A percentile compares a stretch with the other conserved stretches of the same genome.
phyloP scores from a whole-genome alignment of 2,329 filamentous ascomycete species.

The Pestalotiopsis sp. region DNA sequence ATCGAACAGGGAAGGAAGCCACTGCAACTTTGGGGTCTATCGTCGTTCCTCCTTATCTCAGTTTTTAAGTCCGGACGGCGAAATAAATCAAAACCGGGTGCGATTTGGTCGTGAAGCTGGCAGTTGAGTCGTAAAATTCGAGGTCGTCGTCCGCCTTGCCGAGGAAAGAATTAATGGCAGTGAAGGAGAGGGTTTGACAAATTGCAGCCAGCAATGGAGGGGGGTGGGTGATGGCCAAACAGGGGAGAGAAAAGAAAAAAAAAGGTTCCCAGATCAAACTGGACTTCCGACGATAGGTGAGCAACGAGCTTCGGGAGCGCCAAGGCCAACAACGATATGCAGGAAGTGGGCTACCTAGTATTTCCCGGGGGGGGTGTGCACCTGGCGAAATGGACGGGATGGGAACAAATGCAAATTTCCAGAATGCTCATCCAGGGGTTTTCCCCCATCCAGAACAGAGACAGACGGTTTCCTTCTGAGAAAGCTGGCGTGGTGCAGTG shows the following conservation, averaged over 20 bases:
- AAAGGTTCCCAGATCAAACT: not conserved
- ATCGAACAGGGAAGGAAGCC: not conserved
- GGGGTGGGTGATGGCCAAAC: not conserved
- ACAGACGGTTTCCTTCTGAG: not conserved
- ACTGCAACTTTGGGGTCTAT: not conserved
- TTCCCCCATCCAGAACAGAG: not conserved
- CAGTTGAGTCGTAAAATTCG: not conserved
- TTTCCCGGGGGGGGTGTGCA: not conserved
- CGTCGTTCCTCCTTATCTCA: not conserved
- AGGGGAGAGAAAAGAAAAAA: not conserved
- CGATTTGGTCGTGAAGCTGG: not conserved
- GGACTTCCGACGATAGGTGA: not conserved
- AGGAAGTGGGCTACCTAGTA: not conserved
- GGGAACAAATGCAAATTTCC: constrained; percentile 10
- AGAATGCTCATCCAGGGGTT: constrained; percentile 2
- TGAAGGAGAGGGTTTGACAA: not conserved
- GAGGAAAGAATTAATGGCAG: not conserved
- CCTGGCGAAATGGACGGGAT: not conserved
- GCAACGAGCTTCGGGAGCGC: not conserved
- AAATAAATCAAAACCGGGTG: not conserved
- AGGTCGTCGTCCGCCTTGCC: constrained; percentile 1
- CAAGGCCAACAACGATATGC: not conserved
- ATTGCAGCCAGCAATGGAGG: not conserved
- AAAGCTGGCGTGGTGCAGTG: constrained; percentile 1
- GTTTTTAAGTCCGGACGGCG: not conserved